A percentile compares a stretch with the other conserved stretches of the same genome.
Conservation (phyloP, 768 basidiomycete species). For the Kwoniella mangroviensis region DNA sequence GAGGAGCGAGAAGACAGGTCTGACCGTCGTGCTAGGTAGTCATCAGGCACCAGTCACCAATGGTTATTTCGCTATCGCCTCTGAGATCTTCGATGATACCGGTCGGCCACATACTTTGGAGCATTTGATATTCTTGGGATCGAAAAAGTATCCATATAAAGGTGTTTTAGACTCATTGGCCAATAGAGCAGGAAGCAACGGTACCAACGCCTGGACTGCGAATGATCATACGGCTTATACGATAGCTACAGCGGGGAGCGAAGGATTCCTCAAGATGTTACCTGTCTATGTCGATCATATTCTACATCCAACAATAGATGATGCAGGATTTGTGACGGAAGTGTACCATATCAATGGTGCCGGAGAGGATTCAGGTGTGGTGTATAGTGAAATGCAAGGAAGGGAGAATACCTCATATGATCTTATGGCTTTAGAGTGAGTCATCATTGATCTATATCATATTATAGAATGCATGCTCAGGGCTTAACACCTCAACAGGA, state of each 20-base stretch:
- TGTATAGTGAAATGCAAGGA: conserved; percentile 66
- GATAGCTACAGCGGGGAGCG: conserved; percentile 89
- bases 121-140: conserved; percentile 94
- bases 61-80: conserved; percentile 85
- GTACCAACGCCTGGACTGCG: conserved; percentile 92
- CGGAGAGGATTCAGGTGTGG: conserved; percentile 91
- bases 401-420: conserved; percentile 90
- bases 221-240: conserved; percentile 82
- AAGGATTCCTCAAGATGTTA: conserved; percentile 66
- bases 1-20: conserved; percentile 82
- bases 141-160: conserved; percentile 92
- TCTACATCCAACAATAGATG: conserved; percentile 90
- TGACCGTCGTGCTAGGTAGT: conserved; percentile 86
- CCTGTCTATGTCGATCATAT: conserved; percentile 92
- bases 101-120: conserved; percentile 96
- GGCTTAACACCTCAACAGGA: conserved; percentile 59
- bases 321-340: conserved; percentile 77
- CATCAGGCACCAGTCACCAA: conserved; percentile 72
- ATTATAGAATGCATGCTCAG: neutral
- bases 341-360: conserved; percentile 91
- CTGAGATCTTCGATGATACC: conserved; percentile 93
- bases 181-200: conserved; percentile 70
- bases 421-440: conserved; percentile 82
- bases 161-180: conserved; percentile 93
- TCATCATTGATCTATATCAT: neutral